phyloP scores from a whole-genome alignment of 2,329 filamentous ascomycete genomes.

The Fusarium falciforme region DNA sequence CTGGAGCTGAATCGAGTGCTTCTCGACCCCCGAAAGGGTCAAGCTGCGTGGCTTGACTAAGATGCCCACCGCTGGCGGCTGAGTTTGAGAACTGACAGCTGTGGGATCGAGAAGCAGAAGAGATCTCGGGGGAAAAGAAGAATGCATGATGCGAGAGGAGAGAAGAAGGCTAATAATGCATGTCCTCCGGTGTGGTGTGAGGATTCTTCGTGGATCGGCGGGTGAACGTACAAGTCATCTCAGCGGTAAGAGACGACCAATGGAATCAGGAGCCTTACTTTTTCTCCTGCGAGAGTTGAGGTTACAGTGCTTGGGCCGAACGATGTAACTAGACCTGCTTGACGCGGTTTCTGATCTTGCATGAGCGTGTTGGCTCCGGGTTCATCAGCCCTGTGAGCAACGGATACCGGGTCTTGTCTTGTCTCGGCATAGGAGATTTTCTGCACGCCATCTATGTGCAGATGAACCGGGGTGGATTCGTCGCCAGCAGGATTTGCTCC shows the following conservation, averaged over 20 bases:
- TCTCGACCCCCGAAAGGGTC: constrained; percentile 15
- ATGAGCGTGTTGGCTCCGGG: neutral
- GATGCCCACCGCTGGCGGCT: neutral
- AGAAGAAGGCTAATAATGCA: constrained; percentile 22
- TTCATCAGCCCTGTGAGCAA: constrained; percentile 1
- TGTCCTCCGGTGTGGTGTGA: neutral
- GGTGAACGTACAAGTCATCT: neutral
- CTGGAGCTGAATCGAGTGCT: constrained; percentile 13
- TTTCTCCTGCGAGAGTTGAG: neutral
- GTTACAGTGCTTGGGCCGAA: constrained; percentile 18
- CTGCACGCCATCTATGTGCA: constrained; percentile 33
- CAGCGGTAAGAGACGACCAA: neutral
- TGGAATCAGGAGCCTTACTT: neutral
- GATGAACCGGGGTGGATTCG: constrained; percentile 2
- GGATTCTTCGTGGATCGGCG: neutral
- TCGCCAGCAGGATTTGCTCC: neutral
- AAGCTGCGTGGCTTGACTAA: constrained; percentile 13
- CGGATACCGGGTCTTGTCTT: neutral
- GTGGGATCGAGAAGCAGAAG: neutral
- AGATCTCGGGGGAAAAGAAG: neutral
- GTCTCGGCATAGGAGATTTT: constrained; percentile 2
- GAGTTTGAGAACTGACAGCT: neutral
- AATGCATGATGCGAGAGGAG: neutral
- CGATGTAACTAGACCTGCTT: constrained; percentile 16
- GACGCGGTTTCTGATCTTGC: constrained; percentile 26